Conservation (phyloP, 2,329 filamentous ascomycete genomes). For the Exophiala dermatitidis region DNA sequence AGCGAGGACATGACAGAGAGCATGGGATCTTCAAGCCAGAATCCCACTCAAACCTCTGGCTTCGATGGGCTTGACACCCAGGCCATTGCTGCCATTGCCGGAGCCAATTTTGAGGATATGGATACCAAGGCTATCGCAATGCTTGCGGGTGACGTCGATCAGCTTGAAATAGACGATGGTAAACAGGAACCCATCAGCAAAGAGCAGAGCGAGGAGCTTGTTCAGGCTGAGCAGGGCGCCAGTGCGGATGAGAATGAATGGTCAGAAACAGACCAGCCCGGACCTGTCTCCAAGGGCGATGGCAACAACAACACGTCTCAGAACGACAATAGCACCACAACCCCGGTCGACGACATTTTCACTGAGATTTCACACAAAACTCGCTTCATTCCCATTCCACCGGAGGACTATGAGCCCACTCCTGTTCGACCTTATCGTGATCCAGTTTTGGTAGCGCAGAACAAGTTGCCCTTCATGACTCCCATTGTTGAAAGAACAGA, state of each 20-base stretch:
- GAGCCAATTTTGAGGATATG: slow-evolving; percentile 25
- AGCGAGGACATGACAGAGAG: slow-evolving; percentile 20
- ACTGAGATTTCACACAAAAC: slow-evolving; percentile 42
- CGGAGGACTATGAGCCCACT: slow-evolving; percentile 71
- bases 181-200: slow-evolving; percentile 30
- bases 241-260: not conserved
- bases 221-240: slow-evolving; percentile 10
- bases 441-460: slow-evolving; percentile 72
- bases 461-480: slow-evolving; percentile 94
- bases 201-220: slow-evolving; percentile 23
- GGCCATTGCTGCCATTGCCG: slow-evolving; percentile 26
- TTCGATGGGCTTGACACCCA: slow-evolving; percentile 24
- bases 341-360: slow-evolving; percentile 30
- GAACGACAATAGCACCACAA: slow-evolving; percentile 25
- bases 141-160: slow-evolving; percentile 20
- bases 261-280: not conserved
- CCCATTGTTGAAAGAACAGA: slow-evolving; percentile 96
- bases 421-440: slow-evolving; percentile 75
- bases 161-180: slow-evolving; percentile 11
- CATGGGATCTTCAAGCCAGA: slow-evolving; percentile 28
- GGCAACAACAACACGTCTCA: not conserved
- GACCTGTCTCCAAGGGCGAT: not conserved
- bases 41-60: slow-evolving; percentile 26
- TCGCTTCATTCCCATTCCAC: slow-evolving; percentile 69
- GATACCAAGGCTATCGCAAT: slow-evolving; percentile 27